Conservation (phyloP, 2,329 filamentous ascomycete genomes). For the Nothopassalora personata region DNA sequence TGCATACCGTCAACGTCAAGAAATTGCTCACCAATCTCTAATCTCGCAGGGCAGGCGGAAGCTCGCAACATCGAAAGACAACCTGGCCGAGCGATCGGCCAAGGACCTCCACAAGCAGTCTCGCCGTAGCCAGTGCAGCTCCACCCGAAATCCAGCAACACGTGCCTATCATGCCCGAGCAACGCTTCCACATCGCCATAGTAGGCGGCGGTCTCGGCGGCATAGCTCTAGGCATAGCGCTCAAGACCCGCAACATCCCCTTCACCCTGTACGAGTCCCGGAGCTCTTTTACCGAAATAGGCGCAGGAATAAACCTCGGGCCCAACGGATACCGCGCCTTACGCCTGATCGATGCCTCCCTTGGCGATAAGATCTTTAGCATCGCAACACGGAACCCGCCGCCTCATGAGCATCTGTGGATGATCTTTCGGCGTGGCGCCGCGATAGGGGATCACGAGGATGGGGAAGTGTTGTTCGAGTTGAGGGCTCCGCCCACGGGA, state of each 20-base stretch:
- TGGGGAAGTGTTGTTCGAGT: constrained; percentile 24
- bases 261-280: constrained; percentile 37
- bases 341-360: constrained; percentile 63
- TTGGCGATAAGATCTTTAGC: constrained; percentile 30
- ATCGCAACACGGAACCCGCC: constrained; percentile 37
- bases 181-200: constrained; percentile 40
- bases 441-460: constrained; percentile 16
- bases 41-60: too few relatives aligned
- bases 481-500: constrained; percentile 27
- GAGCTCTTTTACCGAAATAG: constrained; percentile 51
- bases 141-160: too few relatives aligned
- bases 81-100: too few relatives aligned
- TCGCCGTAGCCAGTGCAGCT: too few relatives aligned
- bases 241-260: constrained; percentile 35
- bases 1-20: too few relatives aligned
- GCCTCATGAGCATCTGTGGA: constrained; percentile 36
- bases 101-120: too few relatives aligned
- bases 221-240: constrained; percentile 50
- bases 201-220: constrained; percentile 57
- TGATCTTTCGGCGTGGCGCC: constrained; percentile 37
- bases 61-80: too few relatives aligned
- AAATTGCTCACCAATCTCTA: too few relatives aligned
- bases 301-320: constrained; percentile 53
- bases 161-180: not conserved
- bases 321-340: constrained; percentile 82